A percentile compares a stretch with the other conserved stretches of the same genome.
phyloP scores from a whole-genome alignment of 768 basidiomycete genomes.

The Gymnopilus dilepis region DNA sequence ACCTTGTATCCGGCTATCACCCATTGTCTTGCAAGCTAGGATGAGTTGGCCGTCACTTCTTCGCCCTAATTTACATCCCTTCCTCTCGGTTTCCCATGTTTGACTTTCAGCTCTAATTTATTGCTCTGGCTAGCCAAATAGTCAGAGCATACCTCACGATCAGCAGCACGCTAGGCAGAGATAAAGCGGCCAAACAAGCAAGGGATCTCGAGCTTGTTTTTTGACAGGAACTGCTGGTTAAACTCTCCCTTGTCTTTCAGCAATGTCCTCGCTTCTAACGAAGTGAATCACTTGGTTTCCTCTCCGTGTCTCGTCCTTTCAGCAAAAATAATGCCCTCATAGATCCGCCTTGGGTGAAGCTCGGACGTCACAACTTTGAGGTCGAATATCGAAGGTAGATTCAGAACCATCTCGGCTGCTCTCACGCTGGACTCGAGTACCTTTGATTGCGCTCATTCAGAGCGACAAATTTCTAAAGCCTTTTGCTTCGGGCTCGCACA shows the following conservation, averaged over 20 bases:
- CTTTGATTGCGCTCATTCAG: neutral
- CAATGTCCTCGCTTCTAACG: slow-evolving; percentile 10
- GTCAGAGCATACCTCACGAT: slow-evolving; percentile 20
- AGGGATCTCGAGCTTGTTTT: slow-evolving; percentile 16
- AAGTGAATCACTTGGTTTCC: neutral
- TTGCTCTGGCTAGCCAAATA: slow-evolving; percentile 12
- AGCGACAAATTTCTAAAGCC: neutral
- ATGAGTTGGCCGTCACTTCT: neutral
- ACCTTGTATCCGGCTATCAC: slow-evolving; percentile 5
- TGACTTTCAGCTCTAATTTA: slow-evolving; percentile 1
- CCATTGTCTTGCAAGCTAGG: slow-evolving; percentile 1
- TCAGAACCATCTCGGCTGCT: neutral
- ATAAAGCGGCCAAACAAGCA: slow-evolving; percentile 13
- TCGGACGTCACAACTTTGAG: neutral
- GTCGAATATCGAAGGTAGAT: neutral
- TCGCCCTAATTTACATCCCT: neutral
- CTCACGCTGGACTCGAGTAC: neutral
- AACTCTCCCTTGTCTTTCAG: slow-evolving; percentile 20
- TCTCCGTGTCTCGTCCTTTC: neutral
- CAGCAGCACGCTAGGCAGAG: slow-evolving; percentile 17
- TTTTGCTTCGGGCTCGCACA: neutral
- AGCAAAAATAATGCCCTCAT: neutral
- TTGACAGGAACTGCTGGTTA: slow-evolving; percentile 37
- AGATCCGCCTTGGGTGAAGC: neutral
- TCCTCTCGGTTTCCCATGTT: slow-evolving; percentile 12